These are phyloP conservation scores for Neurospora sp. DNA, from an alignment of 495 filamentous ascomycete species.

Conservation along the genomic window DNA sequence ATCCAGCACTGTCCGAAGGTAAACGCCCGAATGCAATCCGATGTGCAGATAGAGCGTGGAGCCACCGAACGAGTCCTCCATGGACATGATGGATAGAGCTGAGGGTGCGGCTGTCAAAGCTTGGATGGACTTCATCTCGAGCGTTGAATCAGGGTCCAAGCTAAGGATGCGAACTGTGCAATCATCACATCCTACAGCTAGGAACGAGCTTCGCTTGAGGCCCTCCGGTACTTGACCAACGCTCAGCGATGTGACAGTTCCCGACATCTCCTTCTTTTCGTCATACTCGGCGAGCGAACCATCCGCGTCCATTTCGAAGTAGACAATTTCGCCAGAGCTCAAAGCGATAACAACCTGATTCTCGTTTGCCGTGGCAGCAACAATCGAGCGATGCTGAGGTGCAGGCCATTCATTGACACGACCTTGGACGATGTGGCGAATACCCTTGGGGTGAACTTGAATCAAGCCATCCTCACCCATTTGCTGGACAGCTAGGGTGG, in stretches of 20 bases:
- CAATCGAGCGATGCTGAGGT: constrained; percentile 86
- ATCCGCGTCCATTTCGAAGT: constrained; percentile 93
- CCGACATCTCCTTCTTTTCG: constrained; percentile 89
- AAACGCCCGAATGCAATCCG: constrained; percentile 88
- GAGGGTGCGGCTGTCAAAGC: constrained; percentile 84
- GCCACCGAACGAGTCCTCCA: constrained; percentile 74
- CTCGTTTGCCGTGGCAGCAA: constrained; percentile 90
- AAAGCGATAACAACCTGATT: constrained; percentile 87
- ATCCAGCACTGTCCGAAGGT: constrained; percentile 85
- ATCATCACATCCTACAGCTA: constrained; percentile 95
- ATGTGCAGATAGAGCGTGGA: constrained; percentile 88
- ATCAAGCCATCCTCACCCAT: constrained; percentile 87
- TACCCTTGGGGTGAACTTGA: constrained; percentile 91
- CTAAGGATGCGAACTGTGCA: constrained; percentile 88
- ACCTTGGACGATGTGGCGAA: constrained; percentile 77
- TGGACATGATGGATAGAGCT: constrained; percentile 82
- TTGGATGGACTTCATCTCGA: constrained; percentile 90
- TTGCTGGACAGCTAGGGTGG: constrained; percentile 86
- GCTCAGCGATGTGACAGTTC: constrained; percentile 88
- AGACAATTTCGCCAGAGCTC: constrained; percentile 91
- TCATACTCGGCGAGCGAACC: constrained; percentile 88
- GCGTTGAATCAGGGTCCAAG: constrained; percentile 76
- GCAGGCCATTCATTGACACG: constrained; percentile 90
- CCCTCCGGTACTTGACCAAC: constrained; percentile 91
- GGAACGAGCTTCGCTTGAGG: constrained; percentile 69